phyloP scores from a whole-genome alignment of 257 asterid genomes.

The Solanum ossicruentum region DNA sequence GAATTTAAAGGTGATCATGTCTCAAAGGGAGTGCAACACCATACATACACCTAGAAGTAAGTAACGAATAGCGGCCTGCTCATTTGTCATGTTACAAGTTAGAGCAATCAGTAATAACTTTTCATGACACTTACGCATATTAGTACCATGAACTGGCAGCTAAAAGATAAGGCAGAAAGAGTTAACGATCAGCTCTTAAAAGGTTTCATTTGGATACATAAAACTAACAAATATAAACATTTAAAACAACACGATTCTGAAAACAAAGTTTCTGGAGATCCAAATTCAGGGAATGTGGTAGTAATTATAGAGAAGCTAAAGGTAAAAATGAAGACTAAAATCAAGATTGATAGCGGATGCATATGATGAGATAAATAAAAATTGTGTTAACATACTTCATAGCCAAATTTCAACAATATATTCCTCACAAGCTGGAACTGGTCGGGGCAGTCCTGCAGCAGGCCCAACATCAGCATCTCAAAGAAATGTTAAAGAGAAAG shows the following conservation, averaged over 20 bases:
- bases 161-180: not conserved
- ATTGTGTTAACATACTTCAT: constrained; percentile 13
- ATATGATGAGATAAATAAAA: not conserved
- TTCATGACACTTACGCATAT: not conserved
- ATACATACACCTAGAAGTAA: not conserved
- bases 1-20: not conserved
- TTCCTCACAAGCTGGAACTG: constrained; percentile 21
- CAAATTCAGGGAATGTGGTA: not conserved
- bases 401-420: constrained; percentile 17
- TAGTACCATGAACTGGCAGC: not conserved
- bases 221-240: not conserved
- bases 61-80: not conserved
- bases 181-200: not conserved
- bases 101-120: not conserved
- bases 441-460: constrained; percentile 24
- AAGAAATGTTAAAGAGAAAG: not conserved
- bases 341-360: not conserved
- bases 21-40: not conserved
- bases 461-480: constrained; percentile 4
- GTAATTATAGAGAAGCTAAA: not conserved
- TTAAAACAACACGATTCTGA: not conserved
- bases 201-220: not conserved
- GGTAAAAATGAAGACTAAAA: not conserved
- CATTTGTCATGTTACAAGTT: not conserved
- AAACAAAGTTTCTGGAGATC: not conserved